phyloP scores from a whole-genome alignment of 192 early-diverging fungal genomes.

The Coemansia sp. region DNA sequence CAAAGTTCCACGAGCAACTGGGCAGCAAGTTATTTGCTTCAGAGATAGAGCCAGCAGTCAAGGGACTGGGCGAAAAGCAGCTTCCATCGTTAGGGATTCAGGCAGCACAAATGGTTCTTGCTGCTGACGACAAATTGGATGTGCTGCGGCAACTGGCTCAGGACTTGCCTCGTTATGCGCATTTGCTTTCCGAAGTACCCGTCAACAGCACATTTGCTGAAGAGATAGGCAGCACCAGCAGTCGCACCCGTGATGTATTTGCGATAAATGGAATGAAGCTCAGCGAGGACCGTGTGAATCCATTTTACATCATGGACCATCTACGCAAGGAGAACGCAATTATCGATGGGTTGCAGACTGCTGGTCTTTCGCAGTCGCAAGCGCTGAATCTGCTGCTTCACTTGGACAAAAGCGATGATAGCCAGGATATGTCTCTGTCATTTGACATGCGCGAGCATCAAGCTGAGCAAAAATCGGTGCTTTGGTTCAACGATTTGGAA shows the following conservation, averaged over 20 bases:
- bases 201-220: conserved; percentile 51
- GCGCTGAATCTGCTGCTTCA: conserved; percentile 26
- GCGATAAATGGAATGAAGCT: conserved; percentile 69
- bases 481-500: conserved; percentile 94
- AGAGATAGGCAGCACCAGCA: conserved; percentile 38
- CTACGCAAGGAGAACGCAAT: conserved; percentile 57
- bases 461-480: conserved; percentile 50
- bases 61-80: conserved; percentile 62
- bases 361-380: conserved; percentile 37
- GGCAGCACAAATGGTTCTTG: conserved; percentile 69
- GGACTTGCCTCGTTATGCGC: conserved; percentile 88
- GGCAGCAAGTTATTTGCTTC: conserved; percentile 83
- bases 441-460: conserved; percentile 79
- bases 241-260: conserved; percentile 30
- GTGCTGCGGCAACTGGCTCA: conserved; percentile 69
- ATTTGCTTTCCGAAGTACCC: conserved; percentile 59
- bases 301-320: conserved; percentile 63
- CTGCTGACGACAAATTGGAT: conserved; percentile 59
- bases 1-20: conserved; percentile 1
- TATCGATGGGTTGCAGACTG: conserved; percentile 48
- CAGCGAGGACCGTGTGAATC: conserved; percentile 56
- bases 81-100: conserved; percentile 62
- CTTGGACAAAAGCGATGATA: conserved; percentile 2
- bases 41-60: conserved; percentile 86
- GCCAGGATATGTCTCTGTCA: conserved; percentile 21